phyloP scores from a whole-genome alignment of 345 rosid species.

The Pistacia integerrima region DNA sequence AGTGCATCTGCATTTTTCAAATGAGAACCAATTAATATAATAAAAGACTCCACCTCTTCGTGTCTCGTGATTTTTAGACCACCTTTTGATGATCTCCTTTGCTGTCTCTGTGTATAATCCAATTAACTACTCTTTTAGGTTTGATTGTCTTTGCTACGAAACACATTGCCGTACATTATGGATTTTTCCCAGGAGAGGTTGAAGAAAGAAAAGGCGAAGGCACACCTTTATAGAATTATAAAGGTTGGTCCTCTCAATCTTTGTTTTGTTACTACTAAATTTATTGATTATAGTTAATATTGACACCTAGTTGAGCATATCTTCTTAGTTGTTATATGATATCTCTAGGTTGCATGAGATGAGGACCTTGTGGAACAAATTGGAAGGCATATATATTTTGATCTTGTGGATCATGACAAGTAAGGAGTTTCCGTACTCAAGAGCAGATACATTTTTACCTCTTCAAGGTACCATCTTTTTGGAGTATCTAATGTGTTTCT shows the following conservation, averaged over 20 bases:
- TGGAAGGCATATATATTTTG: slow-evolving; percentile 90
- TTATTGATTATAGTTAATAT: background rate
- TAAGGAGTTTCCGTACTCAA: slow-evolving; percentile 82
- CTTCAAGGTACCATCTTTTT: slow-evolving; percentile 65
- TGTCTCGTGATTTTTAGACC: too few species aligned
- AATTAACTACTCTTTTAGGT: too few species aligned
- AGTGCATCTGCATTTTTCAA: too few species aligned
- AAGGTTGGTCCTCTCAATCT: slow-evolving; percentile 50
- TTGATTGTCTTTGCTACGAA: too few species aligned
- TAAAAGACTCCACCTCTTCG: too few species aligned
- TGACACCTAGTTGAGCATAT: background rate
- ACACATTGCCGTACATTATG: too few species aligned
- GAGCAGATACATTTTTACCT: slow-evolving; percentile 71
- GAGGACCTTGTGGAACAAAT: slow-evolving; percentile 82
- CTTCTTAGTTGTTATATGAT: slow-evolving; percentile 19
- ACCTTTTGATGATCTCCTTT: too few species aligned
- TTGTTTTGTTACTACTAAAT: background rate
- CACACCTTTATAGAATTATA: slow-evolving; percentile 82
- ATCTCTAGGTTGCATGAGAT: slow-evolving; percentile 82
- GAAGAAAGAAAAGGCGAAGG: slow-evolving; percentile 90
- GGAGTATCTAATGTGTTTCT: background rate
- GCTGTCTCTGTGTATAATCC: too few species aligned
- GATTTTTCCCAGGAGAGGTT: slow-evolving; percentile 65
- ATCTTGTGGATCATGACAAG: slow-evolving; percentile 97
- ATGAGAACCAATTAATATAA: too few species aligned